phyloP scores from a whole-genome alignment of 2,329 filamentous ascomycete genomes.

The Teratosphaeria nubilosa region DNA sequence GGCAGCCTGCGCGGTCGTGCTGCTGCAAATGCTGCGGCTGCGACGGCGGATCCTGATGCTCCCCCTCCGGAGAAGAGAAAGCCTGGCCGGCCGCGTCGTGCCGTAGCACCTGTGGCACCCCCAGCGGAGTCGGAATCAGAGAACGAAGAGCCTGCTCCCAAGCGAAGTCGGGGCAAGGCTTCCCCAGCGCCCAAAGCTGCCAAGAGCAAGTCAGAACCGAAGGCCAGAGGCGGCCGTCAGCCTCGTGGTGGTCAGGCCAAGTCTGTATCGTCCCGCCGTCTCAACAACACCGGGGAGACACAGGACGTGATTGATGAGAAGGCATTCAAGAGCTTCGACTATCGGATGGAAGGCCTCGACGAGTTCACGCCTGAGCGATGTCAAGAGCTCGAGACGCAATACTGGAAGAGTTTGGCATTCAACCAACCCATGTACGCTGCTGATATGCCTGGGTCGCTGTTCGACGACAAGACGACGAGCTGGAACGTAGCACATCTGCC shows the following conservation, averaged over 20 bases:
- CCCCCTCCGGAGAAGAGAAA: slow-evolving; percentile 36
- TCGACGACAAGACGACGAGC: slow-evolving; percentile 68
- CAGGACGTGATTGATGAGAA: slow-evolving; percentile 77
- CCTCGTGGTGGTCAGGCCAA: slow-evolving; percentile 52
- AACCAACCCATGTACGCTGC: slow-evolving; percentile 91
- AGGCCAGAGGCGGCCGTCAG: slow-evolving; percentile 27
- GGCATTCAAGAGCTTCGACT: slow-evolving; percentile 84
- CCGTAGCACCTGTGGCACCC: slow-evolving; percentile 11
- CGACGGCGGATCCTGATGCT: slow-evolving; percentile 15
- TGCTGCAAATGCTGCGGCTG: slow-evolving; percentile 13
- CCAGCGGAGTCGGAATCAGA: slow-evolving; percentile 22
- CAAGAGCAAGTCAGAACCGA: slow-evolving; percentile 28
- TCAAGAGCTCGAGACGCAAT: slow-evolving; percentile 84
- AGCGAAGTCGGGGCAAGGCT: slow-evolving; percentile 18
- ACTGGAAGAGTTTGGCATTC: slow-evolving; percentile 96
- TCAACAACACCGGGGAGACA: slow-evolving; percentile 71
- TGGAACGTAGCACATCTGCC: slow-evolving; percentile 96
- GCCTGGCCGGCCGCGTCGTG: slow-evolving; percentile 38
- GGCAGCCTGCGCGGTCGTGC: slow-evolving; percentile 20
- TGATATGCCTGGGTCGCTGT: slow-evolving; percentile 90
- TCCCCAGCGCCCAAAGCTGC: slow-evolving; percentile 42
- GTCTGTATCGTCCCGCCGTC: slow-evolving; percentile 76
- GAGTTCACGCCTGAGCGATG: slow-evolving; percentile 88
- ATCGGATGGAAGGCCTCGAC: slow-evolving; percentile 69
- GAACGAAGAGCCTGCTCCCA: slow-evolving; percentile 13